Base-by-base conservation (phyloP, 805 yeast genomes). In the Candida manassasensis region DNA sequence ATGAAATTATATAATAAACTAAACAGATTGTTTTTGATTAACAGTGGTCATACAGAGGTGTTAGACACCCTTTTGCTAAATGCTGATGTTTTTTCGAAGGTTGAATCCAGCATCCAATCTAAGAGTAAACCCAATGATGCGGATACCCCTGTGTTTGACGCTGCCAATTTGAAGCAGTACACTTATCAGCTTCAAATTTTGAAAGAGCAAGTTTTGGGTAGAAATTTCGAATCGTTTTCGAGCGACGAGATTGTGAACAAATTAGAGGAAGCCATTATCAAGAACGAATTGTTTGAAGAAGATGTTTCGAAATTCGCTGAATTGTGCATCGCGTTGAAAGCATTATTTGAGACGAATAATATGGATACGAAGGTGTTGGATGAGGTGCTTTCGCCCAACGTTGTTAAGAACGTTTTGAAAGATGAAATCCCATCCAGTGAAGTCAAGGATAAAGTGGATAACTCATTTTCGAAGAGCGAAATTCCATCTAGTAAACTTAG, bases 311-410 rank as follows among this genome's bases (percentile, higher is more conserved):
- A 6, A 27, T 32, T 30, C 18, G 27, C 21, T 10, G 32, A 33
- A 18, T 39, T 43, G 18, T 12, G 76, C 2, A 71, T 71, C 34
- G 63, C 73, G 8, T 63, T 78, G 45, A 83, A 78, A 42, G 58
- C 78, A 34, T 46, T 17, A 61, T 79, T 21, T 52, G 53, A 57
- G n/a, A 44, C 73, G 21, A 80, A 81, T 45, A 81, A 81, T 12
- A 81, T 79, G 1, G 72, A 77, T 45, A 63, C 80, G 2, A 72
- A 72, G 34, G 66, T 75, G 8, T 67, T 81, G 48, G 87, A 81
- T 47, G 59, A 12, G 17, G 11, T 30, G 19, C 21, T 30, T 19
- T 9, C 45, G 36, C 41, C 18, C 6, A 11, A 24, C 6, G 27
- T 8, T n/a, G n/a, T n/a, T n/a, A n/a, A n/a, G n/a, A n/a, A n/a